phyloP scores from a whole-genome alignment of 2,329 filamentous ascomycete species.

The Ceratocystiopsis sp. region DNA sequence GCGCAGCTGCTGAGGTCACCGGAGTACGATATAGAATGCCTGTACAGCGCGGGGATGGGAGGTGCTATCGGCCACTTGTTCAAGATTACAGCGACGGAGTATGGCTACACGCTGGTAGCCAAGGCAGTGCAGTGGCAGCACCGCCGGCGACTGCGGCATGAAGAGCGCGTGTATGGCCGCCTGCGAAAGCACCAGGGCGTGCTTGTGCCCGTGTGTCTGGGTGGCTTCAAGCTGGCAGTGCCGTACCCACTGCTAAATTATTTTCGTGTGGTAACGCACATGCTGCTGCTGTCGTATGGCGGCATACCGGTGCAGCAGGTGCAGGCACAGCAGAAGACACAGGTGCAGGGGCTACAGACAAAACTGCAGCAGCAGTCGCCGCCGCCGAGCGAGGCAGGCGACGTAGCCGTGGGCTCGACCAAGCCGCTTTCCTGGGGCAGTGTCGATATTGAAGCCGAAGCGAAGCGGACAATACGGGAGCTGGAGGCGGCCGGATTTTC shows the following conservation, averaged over 20 bases:
- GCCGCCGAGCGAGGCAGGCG: too few relatives aligned
- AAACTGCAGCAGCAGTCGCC: too few relatives aligned
- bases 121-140: background rate
- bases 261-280: background rate
- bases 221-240: background rate
- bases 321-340: background rate
- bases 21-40: too few relatives aligned
- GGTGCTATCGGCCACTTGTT: too few relatives aligned
- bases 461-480: background rate
- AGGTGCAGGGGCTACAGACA: background rate
- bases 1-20: too few relatives aligned
- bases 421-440: background rate
- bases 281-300: too few relatives aligned
- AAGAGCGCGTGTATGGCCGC: background rate
- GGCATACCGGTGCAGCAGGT: background rate
- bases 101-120: background rate
- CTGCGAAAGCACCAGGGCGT: background rate
- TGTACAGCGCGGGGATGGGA: too few relatives aligned
- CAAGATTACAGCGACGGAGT: too few relatives aligned
- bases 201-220: background rate
- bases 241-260: background rate
- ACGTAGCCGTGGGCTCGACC: too few relatives aligned
- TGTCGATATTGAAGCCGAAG: background rate
- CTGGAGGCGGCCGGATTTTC: background rate
- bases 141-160: background rate